Conservation (phyloP, 1,139 yeast species). For the Scheffersomyces illinoinensis region DNA sequence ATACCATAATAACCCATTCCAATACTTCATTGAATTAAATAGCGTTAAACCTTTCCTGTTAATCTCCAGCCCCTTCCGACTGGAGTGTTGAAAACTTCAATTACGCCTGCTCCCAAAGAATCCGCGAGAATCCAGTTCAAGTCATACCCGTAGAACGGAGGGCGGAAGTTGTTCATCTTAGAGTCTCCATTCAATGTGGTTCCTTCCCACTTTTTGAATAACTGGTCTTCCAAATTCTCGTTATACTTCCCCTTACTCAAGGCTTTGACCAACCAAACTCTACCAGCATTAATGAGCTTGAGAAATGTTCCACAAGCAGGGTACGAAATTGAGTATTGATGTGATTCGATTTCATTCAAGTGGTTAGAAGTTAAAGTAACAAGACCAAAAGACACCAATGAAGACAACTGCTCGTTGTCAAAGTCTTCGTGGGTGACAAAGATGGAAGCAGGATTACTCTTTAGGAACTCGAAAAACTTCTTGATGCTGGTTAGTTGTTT, state of each 20-base stretch:
- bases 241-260: conserved; percentile 47
- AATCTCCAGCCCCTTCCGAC: conserved; percentile 71
- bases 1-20: not conserved
- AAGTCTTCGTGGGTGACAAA: conserved; percentile 31
- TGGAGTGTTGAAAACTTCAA: conserved; percentile 69
- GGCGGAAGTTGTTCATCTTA: conserved; percentile 48
- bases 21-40: not conserved
- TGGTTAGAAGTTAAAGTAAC: conserved; percentile 54
- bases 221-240: conserved; percentile 53
- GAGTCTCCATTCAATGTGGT: conserved; percentile 22
- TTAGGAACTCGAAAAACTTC: conserved; percentile 26
- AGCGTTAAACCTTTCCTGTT: conserved; percentile 44
- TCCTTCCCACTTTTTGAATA: conserved; percentile 55
- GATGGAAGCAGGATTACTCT: conserved; percentile 29
- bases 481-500: conserved; percentile 13
- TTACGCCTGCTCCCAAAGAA: conserved; percentile 65
- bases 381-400: conserved; percentile 52
- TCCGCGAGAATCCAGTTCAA: conserved; percentile 67
- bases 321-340: conserved; percentile 51
- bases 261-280: conserved; percentile 51
- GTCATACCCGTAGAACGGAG: conserved; percentile 60
- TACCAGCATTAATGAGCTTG: conserved; percentile 46
- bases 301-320: conserved; percentile 65
- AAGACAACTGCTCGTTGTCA: conserved; percentile 25
- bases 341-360: conserved; percentile 47